A percentile compares a stretch with the other conserved stretches of the same genome.
These are phyloP conservation scores for Musa itinerans DNA, from an alignment of 176 grass and related monocot genomes.

Conservation along the genomic window DNA sequence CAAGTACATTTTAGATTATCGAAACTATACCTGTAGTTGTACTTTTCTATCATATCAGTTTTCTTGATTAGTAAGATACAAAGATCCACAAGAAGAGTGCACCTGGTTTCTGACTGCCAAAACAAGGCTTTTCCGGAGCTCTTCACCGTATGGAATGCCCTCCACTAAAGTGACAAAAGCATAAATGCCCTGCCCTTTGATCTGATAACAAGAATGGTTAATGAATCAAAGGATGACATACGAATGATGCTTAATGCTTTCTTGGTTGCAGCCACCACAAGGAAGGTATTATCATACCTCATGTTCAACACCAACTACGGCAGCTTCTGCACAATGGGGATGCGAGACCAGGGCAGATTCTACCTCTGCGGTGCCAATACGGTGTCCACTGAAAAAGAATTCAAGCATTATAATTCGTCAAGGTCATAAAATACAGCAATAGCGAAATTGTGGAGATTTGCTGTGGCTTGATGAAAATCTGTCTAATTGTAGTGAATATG, in stretches of 20 bases:
- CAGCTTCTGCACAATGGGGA: slow-evolving; percentile 80
- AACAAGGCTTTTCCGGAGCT: slow-evolving; percentile 78
- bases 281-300: slow-evolving; percentile 41
- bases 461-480: background rate
- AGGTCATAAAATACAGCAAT: slow-evolving; percentile 3
- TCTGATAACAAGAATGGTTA: slow-evolving; percentile 32
- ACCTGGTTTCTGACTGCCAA: slow-evolving; percentile 80
- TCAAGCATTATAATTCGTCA: background rate
- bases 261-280: background rate
- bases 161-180: slow-evolving; percentile 89
- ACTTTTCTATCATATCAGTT: background rate
- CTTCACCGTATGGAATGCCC: slow-evolving; percentile 76
- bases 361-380: slow-evolving; percentile 95
- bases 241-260: background rate
- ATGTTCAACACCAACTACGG: slow-evolving; percentile 94
- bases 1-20: no score
- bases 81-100: slow-evolving; percentile 4
- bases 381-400: slow-evolving; percentile 56
- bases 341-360: slow-evolving; percentile 95
- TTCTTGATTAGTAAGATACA: background rate
- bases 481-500: slow-evolving; percentile 2
- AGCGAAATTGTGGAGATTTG: background rate
- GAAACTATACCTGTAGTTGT: no score
- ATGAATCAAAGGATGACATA: background rate
- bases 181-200: slow-evolving; percentile 97